Evolutionary conservation across 208 protist species (phyloP).

Genomic region (Naegleria lovaniensis): DNA sequence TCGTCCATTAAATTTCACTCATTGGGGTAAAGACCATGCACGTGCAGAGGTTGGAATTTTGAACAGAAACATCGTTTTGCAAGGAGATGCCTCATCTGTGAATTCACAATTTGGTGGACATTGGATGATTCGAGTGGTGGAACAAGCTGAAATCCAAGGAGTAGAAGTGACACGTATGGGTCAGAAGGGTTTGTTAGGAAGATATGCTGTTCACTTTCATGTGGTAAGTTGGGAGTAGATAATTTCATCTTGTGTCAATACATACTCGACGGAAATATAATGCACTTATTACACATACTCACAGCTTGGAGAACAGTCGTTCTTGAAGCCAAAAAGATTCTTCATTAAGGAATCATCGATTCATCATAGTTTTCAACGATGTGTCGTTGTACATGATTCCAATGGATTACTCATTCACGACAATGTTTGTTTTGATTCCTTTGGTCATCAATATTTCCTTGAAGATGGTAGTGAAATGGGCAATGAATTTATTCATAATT

Average conservation of each 20-base stretch:
- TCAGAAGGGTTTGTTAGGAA: not conserved
- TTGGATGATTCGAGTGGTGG: not conserved
- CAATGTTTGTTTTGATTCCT: not conserved
- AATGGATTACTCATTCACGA: not conserved
- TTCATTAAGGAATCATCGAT: not conserved
- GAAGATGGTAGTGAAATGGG: conserved; percentile 4
- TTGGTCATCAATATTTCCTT: not conserved
- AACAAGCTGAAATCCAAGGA: not conserved
- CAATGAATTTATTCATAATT: not conserved
- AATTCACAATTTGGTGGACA: not conserved
- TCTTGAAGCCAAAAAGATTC: no score
- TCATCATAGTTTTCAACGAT: not conserved
- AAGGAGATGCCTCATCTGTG: not conserved
- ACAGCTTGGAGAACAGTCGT: no score
- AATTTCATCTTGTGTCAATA: no score
- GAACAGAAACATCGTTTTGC: not conserved
- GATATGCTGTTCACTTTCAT: not conserved
- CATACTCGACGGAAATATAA: no score
- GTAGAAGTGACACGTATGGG: not conserved
- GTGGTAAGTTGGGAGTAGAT: not conserved
- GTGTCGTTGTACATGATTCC: not conserved
- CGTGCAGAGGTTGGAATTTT: not conserved
- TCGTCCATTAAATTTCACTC: not conserved
- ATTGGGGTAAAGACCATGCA: no score
- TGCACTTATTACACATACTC: no score